phyloP scores from a whole-genome alignment of 2,329 filamentous ascomycete genomes.

The Elsinoe fawcettii region DNA sequence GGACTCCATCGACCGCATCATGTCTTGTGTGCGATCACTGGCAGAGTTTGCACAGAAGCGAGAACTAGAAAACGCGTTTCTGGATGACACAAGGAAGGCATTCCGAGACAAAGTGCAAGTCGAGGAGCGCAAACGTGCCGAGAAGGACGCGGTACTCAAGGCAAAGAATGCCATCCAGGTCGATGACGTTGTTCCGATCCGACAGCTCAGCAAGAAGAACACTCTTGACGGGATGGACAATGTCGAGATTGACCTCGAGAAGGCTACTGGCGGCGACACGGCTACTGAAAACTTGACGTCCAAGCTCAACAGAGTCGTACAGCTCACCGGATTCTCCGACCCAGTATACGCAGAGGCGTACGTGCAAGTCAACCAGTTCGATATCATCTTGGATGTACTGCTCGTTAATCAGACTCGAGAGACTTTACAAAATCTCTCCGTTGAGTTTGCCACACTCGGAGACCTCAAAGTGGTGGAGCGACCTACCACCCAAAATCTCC shows the following conservation, averaged over 20 bases:
- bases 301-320: conserved; percentile 91
- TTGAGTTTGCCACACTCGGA: conserved; percentile 96
- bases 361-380: conserved; percentile 97
- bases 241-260: conserved; percentile 82
- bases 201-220: conserved; percentile 90
- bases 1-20: conserved; percentile 95
- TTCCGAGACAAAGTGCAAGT: conserved; percentile 96
- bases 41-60: conserved; percentile 85
- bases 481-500: conserved; percentile 91
- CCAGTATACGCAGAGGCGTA: conserved; percentile 98
- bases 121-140: conserved; percentile 95
- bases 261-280: conserved; percentile 84
- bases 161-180: conserved; percentile 92
- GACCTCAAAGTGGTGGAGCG: conserved; percentile 97
- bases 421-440: conserved; percentile 91
- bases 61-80: conserved; percentile 83
- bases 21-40: conserved; percentile 90
- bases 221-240: conserved; percentile 72
- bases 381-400: conserved; percentile 92
- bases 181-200: conserved; percentile 86
- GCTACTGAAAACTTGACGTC: conserved; percentile 79
- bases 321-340: conserved; percentile 96
- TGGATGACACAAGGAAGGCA: conserved; percentile 89
- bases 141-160: conserved; percentile 84
- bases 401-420: conserved; percentile 96